Base-by-base conservation (phyloP, 2,329 filamentous ascomycete genomes). In the Pseudogymnoascus sp. region DNA sequence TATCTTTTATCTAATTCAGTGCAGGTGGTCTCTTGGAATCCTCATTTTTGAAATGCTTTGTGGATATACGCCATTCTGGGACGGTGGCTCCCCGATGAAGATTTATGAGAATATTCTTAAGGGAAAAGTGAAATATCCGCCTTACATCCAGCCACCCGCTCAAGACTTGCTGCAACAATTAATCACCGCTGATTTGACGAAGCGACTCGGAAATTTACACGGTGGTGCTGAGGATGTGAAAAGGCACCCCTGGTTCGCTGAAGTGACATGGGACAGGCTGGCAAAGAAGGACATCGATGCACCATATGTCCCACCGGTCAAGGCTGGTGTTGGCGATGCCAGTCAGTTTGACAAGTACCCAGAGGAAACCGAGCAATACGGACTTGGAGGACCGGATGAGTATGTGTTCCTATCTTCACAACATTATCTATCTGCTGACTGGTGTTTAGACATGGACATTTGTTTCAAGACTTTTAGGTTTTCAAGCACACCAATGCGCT, bases 11-110 rank as follows among this genome's bases (percentile, higher is more conserved):
- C 59, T 12, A 16, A 35, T 32, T 30, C 22, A 18, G 28, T 62
- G 8, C 67, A 97, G 92, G 92, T 99, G 94, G 94, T 97, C 93
- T 60, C 81, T 99, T 62, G 94, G 94, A 50, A 97, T 99, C 72
- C 79, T 99, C 68, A 97, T 99, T 74, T 99, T 97, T 74, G 94
- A 99, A 80, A 99, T 99, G 94, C 84, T 99, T 37, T 97, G 94
- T 73, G 94, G 94, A 28, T 99, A 97, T 76, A 99, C 94, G 4
- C 94, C 94, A 4, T 99, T 99, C 79, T 99, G 94, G 93, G 94
- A 99, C 74, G 90, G 90, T 69, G 94, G 93, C 61, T 96, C 91
- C 47, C 93, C 94, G 2, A 96, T 99, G 85, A 97, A 96, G 77
- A 99, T 99, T 71, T 99, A 99, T 77, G 94, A 99, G 78, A 99